Evolutionary conservation across 495 filamentous ascomycete genomes (phyloP).

Genomic region (Neurospora cerealis): DNA sequence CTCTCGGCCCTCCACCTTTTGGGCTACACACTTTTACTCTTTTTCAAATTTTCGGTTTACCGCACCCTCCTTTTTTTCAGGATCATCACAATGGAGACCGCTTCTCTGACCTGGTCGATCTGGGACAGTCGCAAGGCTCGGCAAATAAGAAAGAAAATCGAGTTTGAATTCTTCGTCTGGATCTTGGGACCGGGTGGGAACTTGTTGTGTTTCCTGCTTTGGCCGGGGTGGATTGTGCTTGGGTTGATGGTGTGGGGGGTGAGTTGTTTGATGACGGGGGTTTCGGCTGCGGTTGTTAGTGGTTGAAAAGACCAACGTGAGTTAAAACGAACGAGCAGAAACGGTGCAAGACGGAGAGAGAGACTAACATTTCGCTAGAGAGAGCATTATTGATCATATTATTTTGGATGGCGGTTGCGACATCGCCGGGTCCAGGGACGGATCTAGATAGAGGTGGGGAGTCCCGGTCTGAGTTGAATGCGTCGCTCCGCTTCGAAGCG

Average conservation of each 20-base stretch:
- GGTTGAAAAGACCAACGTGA: background rate
- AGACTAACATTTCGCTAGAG: too few relatives aligned
- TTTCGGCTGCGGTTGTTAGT: background rate
- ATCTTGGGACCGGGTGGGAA: constrained; percentile 33
- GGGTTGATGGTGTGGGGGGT: constrained; percentile 10
- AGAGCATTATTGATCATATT: too few relatives aligned
- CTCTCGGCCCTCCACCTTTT: background rate
- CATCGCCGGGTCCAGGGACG: too few relatives aligned
- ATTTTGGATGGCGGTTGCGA: too few relatives aligned
- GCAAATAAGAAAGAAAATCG: constrained; percentile 28
- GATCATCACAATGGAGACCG: background rate
- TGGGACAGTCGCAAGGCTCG: constrained; percentile 24
- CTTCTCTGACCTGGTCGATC: background rate
- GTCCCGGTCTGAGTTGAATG: background rate
- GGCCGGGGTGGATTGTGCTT: constrained; percentile 39
- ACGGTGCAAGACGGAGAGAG: too few relatives aligned
- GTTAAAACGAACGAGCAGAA: too few relatives aligned
- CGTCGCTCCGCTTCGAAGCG: background rate
- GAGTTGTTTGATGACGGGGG: background rate
- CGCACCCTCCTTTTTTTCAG: background rate
- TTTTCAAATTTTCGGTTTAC: background rate
- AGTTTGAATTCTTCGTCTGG: constrained; percentile 33
- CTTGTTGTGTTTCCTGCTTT: constrained; percentile 26
- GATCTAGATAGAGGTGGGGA: too few relatives aligned
- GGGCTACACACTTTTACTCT: too few relatives aligned